Evolutionary conservation across 1,284 basidiomycete genomes (phyloP).

Genomic region (Takashimella tepidaria): DNA sequence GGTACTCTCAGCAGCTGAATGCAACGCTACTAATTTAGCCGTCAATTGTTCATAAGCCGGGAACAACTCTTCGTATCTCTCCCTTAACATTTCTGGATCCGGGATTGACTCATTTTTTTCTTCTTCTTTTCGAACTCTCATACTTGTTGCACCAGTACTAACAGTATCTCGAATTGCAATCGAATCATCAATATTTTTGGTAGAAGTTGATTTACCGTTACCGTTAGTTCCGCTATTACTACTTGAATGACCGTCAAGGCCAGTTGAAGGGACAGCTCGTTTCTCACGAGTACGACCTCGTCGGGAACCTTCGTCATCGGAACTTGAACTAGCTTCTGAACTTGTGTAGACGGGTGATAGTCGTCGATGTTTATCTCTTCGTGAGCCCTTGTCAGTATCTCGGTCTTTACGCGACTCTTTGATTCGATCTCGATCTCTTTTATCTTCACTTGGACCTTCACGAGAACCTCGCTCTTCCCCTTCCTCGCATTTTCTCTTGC

Average conservation of each 20-base stretch:
- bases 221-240: background rate
- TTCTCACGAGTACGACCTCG: background rate
- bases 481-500: constrained; percentile 5
- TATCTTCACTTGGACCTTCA: background rate
- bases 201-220: too few relatives aligned
- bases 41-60: constrained; percentile 34
- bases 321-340: background rate
- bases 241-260: background rate
- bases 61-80: constrained; percentile 39
- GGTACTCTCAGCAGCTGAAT: constrained; percentile 19
- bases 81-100: constrained; percentile 26
- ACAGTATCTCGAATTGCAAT: too few relatives aligned
- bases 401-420: background rate
- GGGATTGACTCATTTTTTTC: constrained; percentile 1
- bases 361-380: background rate
- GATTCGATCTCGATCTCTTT: background rate
- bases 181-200: too few relatives aligned
- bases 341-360: background rate
- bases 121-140: too few relatives aligned
- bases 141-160: too few relatives aligned
- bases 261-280: background rate
- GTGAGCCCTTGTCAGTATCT: too few relatives aligned
- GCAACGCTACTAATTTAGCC: constrained; percentile 19
- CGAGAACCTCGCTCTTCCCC: constrained; percentile 1
- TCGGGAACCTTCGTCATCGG: background rate